phyloP scores from a whole-genome alignment of 1,284 basidiomycete genomes.

The Puccinia polysora region DNA sequence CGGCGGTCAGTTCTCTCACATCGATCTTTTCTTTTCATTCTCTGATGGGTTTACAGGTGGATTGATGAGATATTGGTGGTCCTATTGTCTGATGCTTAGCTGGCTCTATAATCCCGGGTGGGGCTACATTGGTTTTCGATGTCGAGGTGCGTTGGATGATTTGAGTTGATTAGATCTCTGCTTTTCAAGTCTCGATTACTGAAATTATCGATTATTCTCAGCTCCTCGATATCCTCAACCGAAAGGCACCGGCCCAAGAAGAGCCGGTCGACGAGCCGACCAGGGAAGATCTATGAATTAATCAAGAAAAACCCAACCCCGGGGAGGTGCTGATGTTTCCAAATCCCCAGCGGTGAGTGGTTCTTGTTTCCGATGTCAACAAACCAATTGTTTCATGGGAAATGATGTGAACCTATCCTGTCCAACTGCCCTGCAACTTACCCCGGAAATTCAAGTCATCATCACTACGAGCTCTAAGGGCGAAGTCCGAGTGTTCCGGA shows the following conservation, averaged over 20 bases:
- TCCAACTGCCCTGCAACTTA: too few relatives aligned
- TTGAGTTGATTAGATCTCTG: neutral
- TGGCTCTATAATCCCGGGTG: slow-evolving; percentile 51
- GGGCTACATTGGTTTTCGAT: slow-evolving; percentile 52
- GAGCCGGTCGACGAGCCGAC: neutral
- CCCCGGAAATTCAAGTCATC: too few relatives aligned
- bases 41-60: neutral
- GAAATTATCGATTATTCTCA: too few relatives aligned
- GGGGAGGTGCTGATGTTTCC: too few relatives aligned
- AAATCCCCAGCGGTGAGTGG: too few relatives aligned
- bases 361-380: too few relatives aligned
- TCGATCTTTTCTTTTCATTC: neutral
- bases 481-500: too few relatives aligned
- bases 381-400: too few relatives aligned
- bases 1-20: slow-evolving; percentile 44
- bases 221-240: slow-evolving; percentile 35
- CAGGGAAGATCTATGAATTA: slow-evolving; percentile 19
- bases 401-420: too few relatives aligned
- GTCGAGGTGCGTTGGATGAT: slow-evolving; percentile 46
- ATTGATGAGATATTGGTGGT: neutral
- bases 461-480: too few relatives aligned
- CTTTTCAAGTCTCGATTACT: too few relatives aligned
- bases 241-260: neutral
- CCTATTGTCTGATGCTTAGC: slow-evolving; percentile 42
- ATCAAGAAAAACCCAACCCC: too few relatives aligned